Evolutionary conservation across 305 asterid genomes (phyloP).

Genomic region (Coffea humblotiana): DNA sequence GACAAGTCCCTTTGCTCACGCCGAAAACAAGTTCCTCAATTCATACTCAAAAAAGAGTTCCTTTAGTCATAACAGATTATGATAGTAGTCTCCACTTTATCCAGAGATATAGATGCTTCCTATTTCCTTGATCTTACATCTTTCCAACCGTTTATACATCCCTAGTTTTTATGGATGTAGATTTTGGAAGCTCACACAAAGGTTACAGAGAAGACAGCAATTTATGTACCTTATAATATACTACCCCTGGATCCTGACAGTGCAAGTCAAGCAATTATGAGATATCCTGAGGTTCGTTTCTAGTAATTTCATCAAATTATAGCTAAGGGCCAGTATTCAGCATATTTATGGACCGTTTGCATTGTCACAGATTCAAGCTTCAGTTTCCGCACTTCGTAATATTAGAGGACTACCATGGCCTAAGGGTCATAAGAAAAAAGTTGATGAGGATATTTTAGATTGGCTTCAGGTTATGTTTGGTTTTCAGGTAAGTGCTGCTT

Average conservation of each 20-base stretch:
- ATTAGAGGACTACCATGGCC: slow-evolving; percentile 98
- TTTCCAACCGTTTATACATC: background rate
- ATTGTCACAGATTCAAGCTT: slow-evolving; percentile 76
- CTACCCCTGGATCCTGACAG: slow-evolving; percentile 98
- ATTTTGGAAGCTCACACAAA: slow-evolving; percentile 78
- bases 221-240: slow-evolving; percentile 87
- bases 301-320: slow-evolving; percentile 11
- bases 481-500: slow-evolving; percentile 68
- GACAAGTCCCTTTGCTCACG: background rate
- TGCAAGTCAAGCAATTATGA: slow-evolving; percentile 88
- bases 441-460: slow-evolving; percentile 84
- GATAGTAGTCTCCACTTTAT: background rate
- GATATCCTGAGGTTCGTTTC: slow-evolving; percentile 77
- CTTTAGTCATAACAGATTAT: background rate
- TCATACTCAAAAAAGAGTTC: too few species aligned
- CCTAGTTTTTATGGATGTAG: slow-evolving; percentile 41
- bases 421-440: slow-evolving; percentile 75
- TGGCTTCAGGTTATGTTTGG: slow-evolving; percentile 98
- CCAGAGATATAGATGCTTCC: background rate
- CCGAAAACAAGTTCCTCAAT: background rate
- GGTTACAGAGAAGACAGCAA: slow-evolving; percentile 84
- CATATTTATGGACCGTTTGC: slow-evolving; percentile 19
- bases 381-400: slow-evolving; percentile 90
- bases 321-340: slow-evolving; percentile 2
- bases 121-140: slow-evolving; percentile 1